phyloP scores from a whole-genome alignment of 768 basidiomycete genomes.

The Mycena venus region DNA sequence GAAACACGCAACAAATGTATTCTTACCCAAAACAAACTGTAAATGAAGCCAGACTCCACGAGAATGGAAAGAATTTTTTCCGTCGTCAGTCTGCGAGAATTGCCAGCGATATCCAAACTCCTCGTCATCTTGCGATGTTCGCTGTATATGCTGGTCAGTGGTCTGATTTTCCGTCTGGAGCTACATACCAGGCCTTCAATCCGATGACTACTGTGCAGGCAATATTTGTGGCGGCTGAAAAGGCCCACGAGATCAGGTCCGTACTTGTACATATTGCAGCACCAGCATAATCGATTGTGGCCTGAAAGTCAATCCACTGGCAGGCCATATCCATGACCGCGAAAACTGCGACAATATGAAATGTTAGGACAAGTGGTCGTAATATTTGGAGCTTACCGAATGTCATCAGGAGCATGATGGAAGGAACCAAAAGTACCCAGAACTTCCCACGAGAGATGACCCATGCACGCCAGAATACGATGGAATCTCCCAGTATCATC shows the following conservation, averaged over 20 bases:
- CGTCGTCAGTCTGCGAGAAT: neutral
- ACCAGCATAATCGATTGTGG: neutral
- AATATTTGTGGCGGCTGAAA: neutral
- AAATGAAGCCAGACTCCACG: neutral
- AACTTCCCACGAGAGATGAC: neutral
- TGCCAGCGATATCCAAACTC: neutral
- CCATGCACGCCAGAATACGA: neutral
- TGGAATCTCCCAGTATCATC: neutral
- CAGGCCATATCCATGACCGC: neutral
- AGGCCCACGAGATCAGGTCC: neutral
- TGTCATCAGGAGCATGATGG: neutral
- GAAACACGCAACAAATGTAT: too few species aligned
- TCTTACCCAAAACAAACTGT: neutral
- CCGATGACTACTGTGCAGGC: neutral
- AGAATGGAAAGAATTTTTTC: neutral
- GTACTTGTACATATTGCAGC: neutral
- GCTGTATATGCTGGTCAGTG: neutral
- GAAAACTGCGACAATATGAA: neutral
- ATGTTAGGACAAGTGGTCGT: neutral
- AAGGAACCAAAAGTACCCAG: neutral
- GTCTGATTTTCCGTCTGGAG: neutral
- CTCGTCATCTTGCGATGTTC: neutral
- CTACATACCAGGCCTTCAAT: neutral
- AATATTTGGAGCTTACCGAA: neutral
- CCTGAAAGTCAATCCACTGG: neutral